phyloP scores from a whole-genome alignment of 257 asterid genomes.

The Salvia hispanica region DNA sequence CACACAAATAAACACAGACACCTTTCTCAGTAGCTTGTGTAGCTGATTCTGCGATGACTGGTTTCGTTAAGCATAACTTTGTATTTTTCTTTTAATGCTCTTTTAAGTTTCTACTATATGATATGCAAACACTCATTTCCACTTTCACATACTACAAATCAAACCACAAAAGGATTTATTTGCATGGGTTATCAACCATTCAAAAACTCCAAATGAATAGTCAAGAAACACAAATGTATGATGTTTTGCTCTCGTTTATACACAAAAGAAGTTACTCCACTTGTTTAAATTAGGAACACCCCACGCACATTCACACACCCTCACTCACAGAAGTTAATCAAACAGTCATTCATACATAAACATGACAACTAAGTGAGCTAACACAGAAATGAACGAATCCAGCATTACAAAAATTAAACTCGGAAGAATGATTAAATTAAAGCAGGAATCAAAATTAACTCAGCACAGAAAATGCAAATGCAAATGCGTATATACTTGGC shows the following conservation, averaged over 20 bases:
- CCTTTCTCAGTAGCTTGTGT: not conserved
- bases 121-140: constrained; percentile 6
- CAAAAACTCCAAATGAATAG: constrained; percentile 5
- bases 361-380: not conserved
- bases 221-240: too few relatives aligned
- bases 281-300: not conserved
- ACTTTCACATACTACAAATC: not conserved
- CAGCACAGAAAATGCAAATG: constrained; percentile 21
- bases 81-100: not conserved
- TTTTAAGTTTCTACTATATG: not conserved
- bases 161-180: constrained; percentile 6
- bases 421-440: not conserved
- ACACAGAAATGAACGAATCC: not conserved
- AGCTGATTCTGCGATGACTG: not conserved
- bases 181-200: not conserved
- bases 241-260: not conserved
- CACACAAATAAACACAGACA: too few relatives aligned
- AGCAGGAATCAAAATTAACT: not conserved
- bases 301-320: constrained; percentile 3
- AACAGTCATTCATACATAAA: not conserved
- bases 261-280: not conserved
- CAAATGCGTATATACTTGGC: constrained; percentile 26
- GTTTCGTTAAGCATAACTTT: not conserved
- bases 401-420: not conserved
- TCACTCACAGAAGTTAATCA: constrained; percentile 1